Evolutionary conservation across 257 asterid species (phyloP), one percentile per base, ranked within the genome.

Genomic region (Penstemon newberryi): DNA sequence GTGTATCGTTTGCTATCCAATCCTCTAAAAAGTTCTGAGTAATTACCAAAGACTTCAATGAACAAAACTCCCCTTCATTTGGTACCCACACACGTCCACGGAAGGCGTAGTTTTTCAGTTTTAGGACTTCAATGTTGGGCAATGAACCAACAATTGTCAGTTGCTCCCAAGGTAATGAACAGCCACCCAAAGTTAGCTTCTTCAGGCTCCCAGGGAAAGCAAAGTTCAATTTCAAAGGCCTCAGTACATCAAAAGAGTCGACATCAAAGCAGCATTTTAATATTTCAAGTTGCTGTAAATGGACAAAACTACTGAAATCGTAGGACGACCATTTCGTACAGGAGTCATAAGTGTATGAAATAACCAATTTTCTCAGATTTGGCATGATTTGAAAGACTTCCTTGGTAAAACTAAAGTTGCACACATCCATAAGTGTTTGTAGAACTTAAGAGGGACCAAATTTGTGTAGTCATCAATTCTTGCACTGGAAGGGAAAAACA

Each of bases 111-210:
- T 7, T 1, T 2, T 33, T n/a, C 19, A 65, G 56, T 25, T 73
- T 73, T 4, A 73, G 62, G 44, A 73, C 68, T 58, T 65, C 42
- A 56, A 73, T 55, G 11, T 57, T 73, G 6, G 77, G 77, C 36
- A 45, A 53, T 8, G 46, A 18, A 7, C 78, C 77, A 12, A 73
- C n/a, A 0, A 50, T 3, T 2, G 39, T 7, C 62, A 66, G 46
- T 3, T 66, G 62, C 15, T 19, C 66, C 73, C 73, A 66, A 3
- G 69, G 72, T 37, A 77, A 6, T 7, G 12, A 4, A 59, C 67
- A 53, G 4, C 77, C 74, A n/a, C 38, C 36, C 37, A 78, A 52
- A 10, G 36, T 60, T 49, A 78, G 46, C 70, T 43, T 56, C 8
- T 56, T 70, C 5, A 74, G 74, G 0, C 19, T 39, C 9, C 6